A percentile compares a stretch with the other conserved stretches of the same genome.
Evolutionary conservation across 495 filamentous ascomycete species (phyloP).

Genomic region (Gamarada debralockiae): DNA sequence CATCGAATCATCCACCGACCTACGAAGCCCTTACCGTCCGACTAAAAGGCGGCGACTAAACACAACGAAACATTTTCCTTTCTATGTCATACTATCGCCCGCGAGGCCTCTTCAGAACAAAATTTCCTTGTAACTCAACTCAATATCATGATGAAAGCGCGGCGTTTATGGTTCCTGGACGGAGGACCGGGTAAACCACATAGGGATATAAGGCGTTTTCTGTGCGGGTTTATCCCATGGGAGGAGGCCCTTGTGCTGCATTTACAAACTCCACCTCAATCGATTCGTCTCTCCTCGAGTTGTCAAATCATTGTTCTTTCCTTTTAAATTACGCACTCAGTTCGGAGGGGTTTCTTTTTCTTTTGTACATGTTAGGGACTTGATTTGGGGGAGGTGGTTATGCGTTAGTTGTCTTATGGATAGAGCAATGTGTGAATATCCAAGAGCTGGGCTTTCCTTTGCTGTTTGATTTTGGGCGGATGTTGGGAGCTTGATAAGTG

Average conservation of each 20-base stretch:
- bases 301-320: no score
- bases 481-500: neutral
- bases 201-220: slow-evolving; percentile 3
- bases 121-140: neutral
- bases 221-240: neutral
- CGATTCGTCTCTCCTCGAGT: neutral
- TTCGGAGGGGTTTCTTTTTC: neutral
- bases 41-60: neutral
- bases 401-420: neutral
- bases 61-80: slow-evolving; percentile 1
- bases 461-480: neutral
- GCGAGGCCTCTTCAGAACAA: neutral
- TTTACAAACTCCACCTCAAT: slow-evolving; percentile 20
- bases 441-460: slow-evolving; percentile 11
- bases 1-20: slow-evolving; percentile 7
- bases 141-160: slow-evolving; percentile 5
- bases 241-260: slow-evolving; percentile 15
- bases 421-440: slow-evolving; percentile 4
- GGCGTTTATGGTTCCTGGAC: slow-evolving; percentile 6
- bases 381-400: neutral
- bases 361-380: slow-evolving; percentile 9
- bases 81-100: neutral
- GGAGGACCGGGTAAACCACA: slow-evolving; percentile 1
- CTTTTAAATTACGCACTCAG: neutral
- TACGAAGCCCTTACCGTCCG: slow-evolving; percentile 5